Base-by-base conservation (phyloP, 2,329 filamentous ascomycete genomes). In the Fusarium buxicola region DNA sequence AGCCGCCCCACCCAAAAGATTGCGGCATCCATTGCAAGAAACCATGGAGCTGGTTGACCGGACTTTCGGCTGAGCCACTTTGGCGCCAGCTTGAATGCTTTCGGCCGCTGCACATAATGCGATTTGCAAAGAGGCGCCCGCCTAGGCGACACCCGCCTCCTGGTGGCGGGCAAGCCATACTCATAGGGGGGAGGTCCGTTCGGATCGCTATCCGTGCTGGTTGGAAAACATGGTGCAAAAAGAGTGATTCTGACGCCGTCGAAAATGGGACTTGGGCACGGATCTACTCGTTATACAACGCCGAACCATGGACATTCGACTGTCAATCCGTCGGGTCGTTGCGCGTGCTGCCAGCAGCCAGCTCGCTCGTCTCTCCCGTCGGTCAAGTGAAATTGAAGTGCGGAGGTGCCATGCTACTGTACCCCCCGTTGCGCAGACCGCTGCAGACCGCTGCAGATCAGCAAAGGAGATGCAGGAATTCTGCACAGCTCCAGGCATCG, bases 81-180 rank as follows among this genome's bases (percentile, higher is more conserved):
- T 50, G 49, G 56, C 50, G 55, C 41, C 60, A 44, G 55, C 28
- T 47, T 48, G 32, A 36, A 61, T 65, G 50, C 41, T 47, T 45
- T 64, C 36, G 35, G 27, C 35, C 28, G 28, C 36, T 51, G 28
- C 10, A 51, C 48, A 54, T 39, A 34, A 46, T 44, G 58, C 34
- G 44, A 55, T 50, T 65, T 59, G 48, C 48, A 55, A 65, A 7
- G 53, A 66, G 62, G 62, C 62, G 61, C 53, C 59, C 30, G 52
- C 48, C 44, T 35, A 50, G 45, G 53, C 53, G 32, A 66, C 48
- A 44, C 48, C 60, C 40, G 53, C 58, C 36, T 58, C 38, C 61
- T 62, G 39, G 39, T 65, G 57, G 61, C 39, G 47, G 58, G 45
- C 62, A 65, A 65, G 53, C 53, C 62, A 55, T 34, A 48, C n/a